Evolutionary conservation across 192 early-diverging fungal genomes (phyloP), one percentile per base, ranked within the genome.

Genomic region (Chytriomyces hyalinus): DNA sequence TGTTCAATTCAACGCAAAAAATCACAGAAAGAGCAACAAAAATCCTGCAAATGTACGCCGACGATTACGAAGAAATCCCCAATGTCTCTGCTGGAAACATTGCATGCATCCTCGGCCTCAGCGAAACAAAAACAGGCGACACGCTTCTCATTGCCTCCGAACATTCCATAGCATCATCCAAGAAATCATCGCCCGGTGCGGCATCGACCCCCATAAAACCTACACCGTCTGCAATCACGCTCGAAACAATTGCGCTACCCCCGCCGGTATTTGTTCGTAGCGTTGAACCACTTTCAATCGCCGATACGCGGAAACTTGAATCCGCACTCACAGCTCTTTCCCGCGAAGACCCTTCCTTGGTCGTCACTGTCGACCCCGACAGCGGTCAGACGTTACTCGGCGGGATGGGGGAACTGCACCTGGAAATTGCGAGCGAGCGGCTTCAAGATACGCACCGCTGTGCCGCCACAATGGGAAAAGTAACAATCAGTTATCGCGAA

Each of bases 391-490:
- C 90, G 20, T 76, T 97, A 63, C 78, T 98, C 5, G 90, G 92
- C 76, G 97, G 95, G 0, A 96, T 97, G 95, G 97, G 97, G 6
- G 97, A 97, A 75, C 85, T 98, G 65, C 97, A 98, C 79, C 79
- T 98, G 44, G 96, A 98, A 72, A 92, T 98, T 15, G 90, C 94
- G 11, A 90, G 90, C 51, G 94, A 95, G 47, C 82, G 96, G n/a
- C 81, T 98, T 26, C 49, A 91, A n/a, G 91, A 91, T 43, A 91
- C 92, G 36, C 91, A 94, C 76, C 90, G 91, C 67, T 89, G 93
- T 67, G 89, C 91, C 28, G 92, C 92, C 13, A 86, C 91, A 20
- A 91, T 97, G 80, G 97, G 97, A 9, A 83, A 85, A 46, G 93
- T 97, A 85, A 85, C 90, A 46, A 95, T 98, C 68, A 89, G 91